Evolutionary conservation across 768 basidiomycete species (phyloP).

Genomic region (Holtermanniella nyarrowii): DNA sequence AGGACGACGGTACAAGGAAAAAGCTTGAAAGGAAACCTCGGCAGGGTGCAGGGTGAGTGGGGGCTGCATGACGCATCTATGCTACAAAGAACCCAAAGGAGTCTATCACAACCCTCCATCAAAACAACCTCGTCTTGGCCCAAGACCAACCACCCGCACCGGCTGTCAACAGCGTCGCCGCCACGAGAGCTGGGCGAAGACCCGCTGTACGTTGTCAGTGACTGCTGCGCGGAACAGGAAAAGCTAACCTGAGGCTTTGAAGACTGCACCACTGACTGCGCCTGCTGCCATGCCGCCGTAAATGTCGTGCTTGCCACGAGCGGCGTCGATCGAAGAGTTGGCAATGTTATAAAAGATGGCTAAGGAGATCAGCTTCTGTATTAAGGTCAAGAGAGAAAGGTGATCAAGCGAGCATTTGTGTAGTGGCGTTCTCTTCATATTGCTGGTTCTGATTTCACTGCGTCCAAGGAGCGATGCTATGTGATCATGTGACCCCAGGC

Average conservation of each 20-base stretch:
- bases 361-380: too few species aligned
- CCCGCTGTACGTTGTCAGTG: conserved; percentile 56
- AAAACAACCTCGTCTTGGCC: conserved; percentile 71
- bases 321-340: conserved; percentile 83
- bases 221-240: conserved; percentile 25
- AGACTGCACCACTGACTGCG: conserved; percentile 77
- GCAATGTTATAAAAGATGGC: conserved; percentile 92
- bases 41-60: too few species aligned
- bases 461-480: too few species aligned
- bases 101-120: conserved; percentile 14
- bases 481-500: too few species aligned
- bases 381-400: too few species aligned
- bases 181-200: conserved; percentile 74
- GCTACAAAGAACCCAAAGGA: background rate
- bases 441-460: too few species aligned
- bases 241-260: conserved; percentile 80
- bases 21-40: too few species aligned
- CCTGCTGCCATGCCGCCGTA: conserved; percentile 87
- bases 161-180: conserved; percentile 79
- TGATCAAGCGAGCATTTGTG: too few species aligned
- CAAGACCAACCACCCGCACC: conserved; percentile 89
- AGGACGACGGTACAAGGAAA: too few species aligned
- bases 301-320: conserved; percentile 83
- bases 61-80: too few species aligned
- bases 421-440: too few species aligned